Conservation (phyloP, 2,329 filamentous ascomycete genomes). For the Cladosporium sp. region DNA sequence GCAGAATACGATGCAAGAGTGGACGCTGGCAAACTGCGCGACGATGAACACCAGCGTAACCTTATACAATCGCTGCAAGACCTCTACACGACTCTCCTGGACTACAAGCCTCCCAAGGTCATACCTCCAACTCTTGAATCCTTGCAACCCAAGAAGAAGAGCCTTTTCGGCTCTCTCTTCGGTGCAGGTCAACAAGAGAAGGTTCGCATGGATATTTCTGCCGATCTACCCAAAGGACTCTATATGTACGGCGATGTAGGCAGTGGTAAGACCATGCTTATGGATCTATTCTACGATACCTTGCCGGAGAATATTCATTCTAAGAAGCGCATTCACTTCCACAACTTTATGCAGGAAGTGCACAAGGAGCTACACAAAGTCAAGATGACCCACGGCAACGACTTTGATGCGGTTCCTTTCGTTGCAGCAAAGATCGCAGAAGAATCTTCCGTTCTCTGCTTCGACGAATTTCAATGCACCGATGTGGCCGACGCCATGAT, state of each 20-base stretch:
- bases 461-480: constrained; percentile 98
- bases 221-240: constrained; percentile 77
- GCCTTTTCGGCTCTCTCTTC: constrained; percentile 59
- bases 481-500: constrained; percentile 99
- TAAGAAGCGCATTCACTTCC: constrained; percentile 95
- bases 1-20: constrained; percentile 86
- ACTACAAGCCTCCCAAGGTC: constrained; percentile 71
- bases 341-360: constrained; percentile 99
- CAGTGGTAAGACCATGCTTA: constrained; percentile 98
- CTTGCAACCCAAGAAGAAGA: constrained; percentile 51
- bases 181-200: constrained; percentile 39
- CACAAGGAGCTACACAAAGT: constrained; percentile 86
- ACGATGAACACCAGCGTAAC: constrained; percentile 87
- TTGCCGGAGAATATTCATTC: constrained; percentile 72
- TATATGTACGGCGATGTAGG: constrained; percentile 97
- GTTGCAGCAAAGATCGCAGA: constrained; percentile 93
- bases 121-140: constrained; percentile 73
- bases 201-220: constrained; percentile 54
- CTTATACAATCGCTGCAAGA: constrained; percentile 88
- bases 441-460: constrained; percentile 81
- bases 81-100: constrained; percentile 74
- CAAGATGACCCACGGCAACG: constrained; percentile 83
- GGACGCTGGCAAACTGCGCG: constrained; percentile 64
- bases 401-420: constrained; percentile 86
- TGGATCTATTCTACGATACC: constrained; percentile 97